phyloP scores from a whole-genome alignment of 2,329 filamentous ascomycete species.

The Aspergillus sp. region DNA sequence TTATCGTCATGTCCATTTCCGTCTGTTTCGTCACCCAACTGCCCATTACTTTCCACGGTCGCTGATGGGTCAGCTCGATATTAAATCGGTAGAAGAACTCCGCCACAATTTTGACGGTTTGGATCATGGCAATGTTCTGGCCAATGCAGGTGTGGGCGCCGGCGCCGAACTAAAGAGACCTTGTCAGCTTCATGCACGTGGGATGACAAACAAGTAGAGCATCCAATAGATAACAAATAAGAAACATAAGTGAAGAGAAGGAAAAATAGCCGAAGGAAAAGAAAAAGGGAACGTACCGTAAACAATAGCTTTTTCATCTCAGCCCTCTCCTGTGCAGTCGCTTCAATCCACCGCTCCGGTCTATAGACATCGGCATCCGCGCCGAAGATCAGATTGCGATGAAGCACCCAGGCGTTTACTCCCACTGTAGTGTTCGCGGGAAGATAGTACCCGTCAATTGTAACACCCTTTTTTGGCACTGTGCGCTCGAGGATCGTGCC shows the following conservation, averaged over 20 bases:
- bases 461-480: background rate
- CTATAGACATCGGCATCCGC: background rate
- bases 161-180: slow-evolving; percentile 22
- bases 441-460: background rate
- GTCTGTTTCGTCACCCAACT: background rate
- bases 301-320: slow-evolving; percentile 17
- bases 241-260: too few species aligned
- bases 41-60: background rate
- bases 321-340: slow-evolving; percentile 9
- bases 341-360: slow-evolving; percentile 8
- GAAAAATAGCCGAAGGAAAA: background rate
- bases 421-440: slow-evolving; percentile 1
- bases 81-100: slow-evolving; percentile 25
- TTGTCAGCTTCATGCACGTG: background rate
- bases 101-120: slow-evolving; percentile 28
- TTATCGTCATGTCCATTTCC: background rate
- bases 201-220: too few species aligned
- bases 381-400: slow-evolving; percentile 4
- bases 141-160: slow-evolving; percentile 30
- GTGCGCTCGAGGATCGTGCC: background rate
- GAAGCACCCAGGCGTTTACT: slow-evolving; percentile 2
- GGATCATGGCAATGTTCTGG: slow-evolving; percentile 30
- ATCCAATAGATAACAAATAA: too few species aligned
- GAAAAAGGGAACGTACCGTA: slow-evolving; percentile 6
- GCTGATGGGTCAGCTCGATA: slow-evolving; percentile 3